These are phyloP conservation scores for Neostapfia colusana DNA, from an alignment of 176 grass and related monocot species.

Conservation along the genomic window DNA sequence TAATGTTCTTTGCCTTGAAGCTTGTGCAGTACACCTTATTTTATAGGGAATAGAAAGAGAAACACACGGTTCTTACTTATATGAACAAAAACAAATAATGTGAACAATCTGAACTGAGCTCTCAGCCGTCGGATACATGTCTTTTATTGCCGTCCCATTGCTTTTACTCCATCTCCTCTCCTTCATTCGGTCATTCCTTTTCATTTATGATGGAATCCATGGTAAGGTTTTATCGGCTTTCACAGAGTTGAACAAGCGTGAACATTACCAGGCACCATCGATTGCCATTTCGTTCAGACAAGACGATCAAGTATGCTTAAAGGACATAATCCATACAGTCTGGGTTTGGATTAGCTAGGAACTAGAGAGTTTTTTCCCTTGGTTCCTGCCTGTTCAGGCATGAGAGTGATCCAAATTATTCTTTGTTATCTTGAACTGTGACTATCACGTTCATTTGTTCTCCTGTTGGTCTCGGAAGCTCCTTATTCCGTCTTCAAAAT, in stretches of 20 bases:
- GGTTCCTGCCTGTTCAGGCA: slow-evolving; percentile 19
- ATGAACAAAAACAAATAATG: background rate
- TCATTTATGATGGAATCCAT: background rate
- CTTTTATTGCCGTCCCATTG: slow-evolving; percentile 14
- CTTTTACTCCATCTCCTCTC: slow-evolving; percentile 38
- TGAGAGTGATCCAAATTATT: background rate
- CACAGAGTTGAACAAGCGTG: background rate
- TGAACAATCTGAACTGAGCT: slow-evolving; percentile 38
- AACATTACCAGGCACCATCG: background rate
- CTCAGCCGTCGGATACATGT: slow-evolving; percentile 30
- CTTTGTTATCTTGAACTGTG: background rate
- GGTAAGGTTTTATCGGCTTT: slow-evolving; percentile 10
- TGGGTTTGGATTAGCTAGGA: background rate
- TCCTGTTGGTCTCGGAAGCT: slow-evolving; percentile 28
- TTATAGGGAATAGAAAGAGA: background rate
- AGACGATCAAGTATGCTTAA: background rate
- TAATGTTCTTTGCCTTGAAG: background rate
- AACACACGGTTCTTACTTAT: background rate
- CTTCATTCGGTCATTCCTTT: slow-evolving; percentile 38
- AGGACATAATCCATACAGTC: background rate
- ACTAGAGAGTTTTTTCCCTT: background rate
- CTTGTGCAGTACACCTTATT: background rate
- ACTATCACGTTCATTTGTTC: slow-evolving; percentile 21
- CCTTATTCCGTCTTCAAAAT: slow-evolving; percentile 12
- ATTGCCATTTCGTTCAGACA: background rate